Percentiles rank a stretch among this genome's conserved stretches.
Evolutionary conservation across 495 filamentous ascomycete species (phyloP).

Genomic region (Penicillium ochrochloron): DNA sequence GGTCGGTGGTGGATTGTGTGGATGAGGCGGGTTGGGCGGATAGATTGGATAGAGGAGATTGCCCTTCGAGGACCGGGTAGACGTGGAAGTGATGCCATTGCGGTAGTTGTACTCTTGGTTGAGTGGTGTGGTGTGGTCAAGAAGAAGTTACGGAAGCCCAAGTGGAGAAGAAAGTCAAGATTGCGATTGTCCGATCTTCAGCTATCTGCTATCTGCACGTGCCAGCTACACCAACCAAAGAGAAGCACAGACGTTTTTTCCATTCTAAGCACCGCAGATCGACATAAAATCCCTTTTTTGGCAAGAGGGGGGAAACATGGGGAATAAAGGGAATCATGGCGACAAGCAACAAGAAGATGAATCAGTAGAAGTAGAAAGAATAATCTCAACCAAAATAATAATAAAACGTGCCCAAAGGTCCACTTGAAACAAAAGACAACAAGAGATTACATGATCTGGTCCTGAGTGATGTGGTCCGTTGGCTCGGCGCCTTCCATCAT

Average conservation of each 20-base stretch:
- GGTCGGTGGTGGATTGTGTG: conserved; percentile 2
- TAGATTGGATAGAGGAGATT: conserved; percentile 2
- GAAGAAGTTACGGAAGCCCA: not conserved
- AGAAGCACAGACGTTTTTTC: conserved; percentile 24
- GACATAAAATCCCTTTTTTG: not conserved
- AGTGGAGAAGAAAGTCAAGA: conserved; percentile 3
- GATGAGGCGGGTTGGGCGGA: conserved; percentile 12
- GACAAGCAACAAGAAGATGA: conserved; percentile 16
- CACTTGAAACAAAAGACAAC: conserved; percentile 12
- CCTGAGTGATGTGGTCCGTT: conserved; percentile 81
- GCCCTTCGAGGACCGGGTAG: conserved; percentile 10
- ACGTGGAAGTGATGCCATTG: conserved; percentile 28
- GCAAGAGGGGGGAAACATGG: conserved; percentile 16
- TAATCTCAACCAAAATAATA: conserved; percentile 6
- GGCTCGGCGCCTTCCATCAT: conserved; percentile 78
- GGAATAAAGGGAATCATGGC: conserved; percentile 37
- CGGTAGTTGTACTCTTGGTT: conserved; percentile 1
- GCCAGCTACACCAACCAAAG: not conserved
- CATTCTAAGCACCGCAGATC: conserved; percentile 19
- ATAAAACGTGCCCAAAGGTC: not conserved
- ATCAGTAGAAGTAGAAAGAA: conserved; percentile 14
- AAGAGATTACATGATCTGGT: conserved; percentile 87
- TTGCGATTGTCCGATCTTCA: conserved; percentile 8
- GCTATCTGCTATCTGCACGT: conserved; percentile 12
- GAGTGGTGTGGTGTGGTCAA: conserved; percentile 4